phyloP scores from a whole-genome alignment of 2,329 filamentous ascomycete species.

The Clarireedia monteithiana region DNA sequence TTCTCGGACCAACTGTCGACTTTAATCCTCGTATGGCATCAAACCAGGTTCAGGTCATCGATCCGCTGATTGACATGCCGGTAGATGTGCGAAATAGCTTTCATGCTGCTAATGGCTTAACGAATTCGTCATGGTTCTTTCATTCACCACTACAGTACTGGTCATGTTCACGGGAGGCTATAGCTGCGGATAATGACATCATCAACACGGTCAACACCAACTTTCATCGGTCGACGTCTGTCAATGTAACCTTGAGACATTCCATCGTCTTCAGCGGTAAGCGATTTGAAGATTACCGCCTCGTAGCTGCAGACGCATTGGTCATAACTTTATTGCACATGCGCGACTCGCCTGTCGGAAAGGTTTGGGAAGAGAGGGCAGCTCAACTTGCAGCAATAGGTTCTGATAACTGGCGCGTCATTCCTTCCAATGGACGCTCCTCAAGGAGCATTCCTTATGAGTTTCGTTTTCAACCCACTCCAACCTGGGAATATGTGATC shows the following conservation, averaged over 20 bases:
- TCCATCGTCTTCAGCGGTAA: constrained; percentile 81
- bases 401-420: constrained; percentile 52
- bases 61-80: constrained; percentile 23
- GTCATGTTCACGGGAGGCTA: constrained; percentile 54
- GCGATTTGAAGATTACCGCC: constrained; percentile 56
- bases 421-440: constrained; percentile 49
- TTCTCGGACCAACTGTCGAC: constrained; percentile 53
- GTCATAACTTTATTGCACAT: constrained; percentile 71
- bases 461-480: constrained; percentile 71
- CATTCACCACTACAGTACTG: constrained; percentile 80
- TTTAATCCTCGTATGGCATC: constrained; percentile 41
- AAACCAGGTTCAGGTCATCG: constrained; percentile 7
- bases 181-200: constrained; percentile 55
- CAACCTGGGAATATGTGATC: constrained; percentile 54
- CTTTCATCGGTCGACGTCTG: constrained; percentile 53
- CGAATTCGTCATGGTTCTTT: constrained; percentile 64
- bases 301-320: constrained; percentile 67
- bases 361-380: constrained; percentile 56
- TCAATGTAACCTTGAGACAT: constrained; percentile 68
- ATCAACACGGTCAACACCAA: constrained; percentile 61
- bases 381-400: constrained; percentile 43
- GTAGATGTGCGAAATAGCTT: constrained; percentile 40
- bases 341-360: constrained; percentile 54
- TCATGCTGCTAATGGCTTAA: constrained; percentile 52
- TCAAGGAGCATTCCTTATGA: constrained; percentile 59